Evolutionary conservation across 208 protist genomes (phyloP).

Genomic region (Leishmania lainsoni): DNA sequence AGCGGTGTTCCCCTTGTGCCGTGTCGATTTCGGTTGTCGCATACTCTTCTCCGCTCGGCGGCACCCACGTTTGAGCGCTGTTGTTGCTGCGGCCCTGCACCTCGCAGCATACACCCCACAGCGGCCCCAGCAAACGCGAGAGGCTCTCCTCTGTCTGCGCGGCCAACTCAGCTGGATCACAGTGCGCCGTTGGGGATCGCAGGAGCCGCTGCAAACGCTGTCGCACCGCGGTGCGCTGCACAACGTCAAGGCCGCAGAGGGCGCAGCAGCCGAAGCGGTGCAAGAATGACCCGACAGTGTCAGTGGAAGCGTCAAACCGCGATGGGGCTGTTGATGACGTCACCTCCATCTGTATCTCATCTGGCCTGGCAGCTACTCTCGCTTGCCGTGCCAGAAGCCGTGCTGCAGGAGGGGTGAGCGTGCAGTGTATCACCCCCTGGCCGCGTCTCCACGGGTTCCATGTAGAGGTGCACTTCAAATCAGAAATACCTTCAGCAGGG

Average conservation of each 20-base stretch:
- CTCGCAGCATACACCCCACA: slow-evolving; percentile 53
- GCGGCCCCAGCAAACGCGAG: slow-evolving; percentile 52
- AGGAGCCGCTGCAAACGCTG: slow-evolving; percentile 53
- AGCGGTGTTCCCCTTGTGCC: not conserved
- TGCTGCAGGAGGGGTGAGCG: slow-evolving; percentile 9
- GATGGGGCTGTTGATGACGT: not conserved
- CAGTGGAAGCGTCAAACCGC: not conserved
- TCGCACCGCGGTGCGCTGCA: slow-evolving; percentile 44
- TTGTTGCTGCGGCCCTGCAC: not conserved
- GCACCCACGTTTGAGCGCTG: not conserved
- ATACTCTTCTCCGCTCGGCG: slow-evolving; percentile 2
- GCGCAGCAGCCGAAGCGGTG: slow-evolving; percentile 46
- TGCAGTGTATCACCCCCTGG: slow-evolving; percentile 21
- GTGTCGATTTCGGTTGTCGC: not conserved
- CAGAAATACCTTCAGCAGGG: not conserved
- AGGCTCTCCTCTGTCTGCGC: slow-evolving; percentile 57
- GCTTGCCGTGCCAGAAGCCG: not conserved
- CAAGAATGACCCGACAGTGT: not conserved
- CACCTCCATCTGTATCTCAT: not conserved
- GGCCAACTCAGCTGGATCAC: slow-evolving; percentile 45
- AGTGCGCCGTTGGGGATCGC: slow-evolving; percentile 36
- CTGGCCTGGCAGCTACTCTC: not conserved
- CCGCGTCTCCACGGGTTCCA: slow-evolving; percentile 19
- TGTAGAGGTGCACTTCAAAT: not conserved
- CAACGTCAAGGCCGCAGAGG: slow-evolving; percentile 70